Percentiles rank a stretch among this genome's conserved stretches.
Conservation (phyloP, 345 rosid species). For the Rhodamnia argentea region DNA sequence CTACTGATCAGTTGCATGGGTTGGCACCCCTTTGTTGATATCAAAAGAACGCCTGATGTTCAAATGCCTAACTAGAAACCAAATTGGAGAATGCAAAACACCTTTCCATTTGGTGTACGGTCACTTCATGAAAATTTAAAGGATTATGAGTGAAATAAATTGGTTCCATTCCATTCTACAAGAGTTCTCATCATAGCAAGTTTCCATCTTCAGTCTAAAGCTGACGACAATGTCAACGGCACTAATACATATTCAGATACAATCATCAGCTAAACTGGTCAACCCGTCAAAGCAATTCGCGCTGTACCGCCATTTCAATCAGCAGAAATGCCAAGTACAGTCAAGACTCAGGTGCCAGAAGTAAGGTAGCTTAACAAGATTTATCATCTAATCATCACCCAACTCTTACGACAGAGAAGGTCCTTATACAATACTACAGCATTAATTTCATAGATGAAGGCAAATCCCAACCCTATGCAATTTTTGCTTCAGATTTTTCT, state of each 20-base stretch:
- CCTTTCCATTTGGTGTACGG: background rate
- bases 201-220: background rate
- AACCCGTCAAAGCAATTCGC: background rate
- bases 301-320: accelerated
- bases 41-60: background rate
- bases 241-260: background rate
- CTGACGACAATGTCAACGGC: background rate
- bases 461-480: background rate
- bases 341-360: background rate
- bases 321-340: background rate
- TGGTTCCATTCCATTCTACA: background rate
- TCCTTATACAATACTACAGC: background rate
- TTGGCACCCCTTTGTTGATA: background rate
- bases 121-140: background rate
- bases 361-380: background rate
- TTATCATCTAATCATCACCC: background rate
- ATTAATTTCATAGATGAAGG: background rate
- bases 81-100: background rate
- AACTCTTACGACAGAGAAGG: background rate
- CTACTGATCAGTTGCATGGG: background rate
- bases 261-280: background rate
- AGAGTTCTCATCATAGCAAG: background rate
- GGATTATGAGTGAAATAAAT: background rate
- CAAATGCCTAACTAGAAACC: background rate
- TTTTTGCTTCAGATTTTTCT: background rate